A percentile compares a stretch with the other conserved stretches of the same genome.
Evolutionary conservation across 768 basidiomycete genomes (phyloP).

Genomic region (Steccherinum ochraceum): DNA sequence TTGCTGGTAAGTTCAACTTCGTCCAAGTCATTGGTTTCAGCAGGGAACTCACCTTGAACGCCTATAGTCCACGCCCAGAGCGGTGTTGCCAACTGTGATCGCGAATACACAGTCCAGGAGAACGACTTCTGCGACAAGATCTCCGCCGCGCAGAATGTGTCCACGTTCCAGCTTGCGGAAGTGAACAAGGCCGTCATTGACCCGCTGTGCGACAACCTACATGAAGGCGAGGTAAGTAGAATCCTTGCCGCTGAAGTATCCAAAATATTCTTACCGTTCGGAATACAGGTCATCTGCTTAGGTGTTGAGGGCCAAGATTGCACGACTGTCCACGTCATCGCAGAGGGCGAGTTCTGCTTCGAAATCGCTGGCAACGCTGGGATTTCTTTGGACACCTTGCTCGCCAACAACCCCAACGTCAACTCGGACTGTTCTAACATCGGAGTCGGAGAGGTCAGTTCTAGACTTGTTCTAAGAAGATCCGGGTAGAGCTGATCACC

Average conservation of each 20-base stretch:
- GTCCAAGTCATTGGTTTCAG: no score
- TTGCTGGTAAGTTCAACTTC: not conserved
- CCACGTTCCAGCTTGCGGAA: slow-evolving; percentile 54
- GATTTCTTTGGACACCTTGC: slow-evolving; percentile 40
- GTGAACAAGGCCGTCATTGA: slow-evolving; percentile 46
- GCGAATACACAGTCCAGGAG: slow-evolving; percentile 42
- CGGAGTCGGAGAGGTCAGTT: slow-evolving; percentile 48
- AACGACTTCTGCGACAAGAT: slow-evolving; percentile 56
- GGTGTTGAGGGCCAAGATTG: slow-evolving; percentile 55
- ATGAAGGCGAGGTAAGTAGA: slow-evolving; percentile 37
- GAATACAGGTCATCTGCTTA: slow-evolving; percentile 42
- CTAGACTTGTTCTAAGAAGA: not conserved
- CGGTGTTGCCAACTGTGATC: slow-evolving; percentile 33
- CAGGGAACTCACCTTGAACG: not conserved
- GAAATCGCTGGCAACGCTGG: slow-evolving; percentile 33
- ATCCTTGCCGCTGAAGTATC: not conserved
- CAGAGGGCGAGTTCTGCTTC: slow-evolving; percentile 44
- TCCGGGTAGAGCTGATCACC: not conserved
- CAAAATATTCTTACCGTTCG: not conserved
- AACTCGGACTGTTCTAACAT: slow-evolving; percentile 46
- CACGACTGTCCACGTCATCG: slow-evolving; percentile 39
- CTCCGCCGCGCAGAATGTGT: slow-evolving; percentile 38
- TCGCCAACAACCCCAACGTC: slow-evolving; percentile 62
- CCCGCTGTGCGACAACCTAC: slow-evolving; percentile 49
- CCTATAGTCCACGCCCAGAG: not conserved